Evolutionary conservation across 2,329 filamentous ascomycete species (phyloP).

Genomic region (Botrytis medusae): DNA sequence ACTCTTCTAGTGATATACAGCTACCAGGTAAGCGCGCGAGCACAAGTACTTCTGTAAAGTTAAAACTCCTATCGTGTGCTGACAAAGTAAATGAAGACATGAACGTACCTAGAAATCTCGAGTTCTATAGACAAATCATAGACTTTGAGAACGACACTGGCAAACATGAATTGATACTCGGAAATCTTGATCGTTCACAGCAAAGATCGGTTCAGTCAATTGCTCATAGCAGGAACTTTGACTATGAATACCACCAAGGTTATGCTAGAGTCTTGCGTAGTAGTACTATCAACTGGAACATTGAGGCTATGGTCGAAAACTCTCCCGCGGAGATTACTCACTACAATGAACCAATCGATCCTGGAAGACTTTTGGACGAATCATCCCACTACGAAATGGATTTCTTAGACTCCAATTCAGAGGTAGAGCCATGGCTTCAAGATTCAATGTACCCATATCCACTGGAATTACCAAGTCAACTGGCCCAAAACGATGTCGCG

Average conservation of each 20-base stretch:
- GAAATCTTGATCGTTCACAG: background rate
- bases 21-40: background rate
- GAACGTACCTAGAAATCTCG: background rate
- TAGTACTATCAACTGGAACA: too few species aligned
- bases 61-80: background rate
- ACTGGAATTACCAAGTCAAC: background rate
- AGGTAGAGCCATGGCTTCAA: background rate
- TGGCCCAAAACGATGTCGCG: background rate
- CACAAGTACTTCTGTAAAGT: background rate
- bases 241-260: background rate
- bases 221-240: background rate
- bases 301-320: background rate
- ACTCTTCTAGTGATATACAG: background rate
- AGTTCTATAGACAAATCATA: background rate
- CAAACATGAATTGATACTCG: background rate
- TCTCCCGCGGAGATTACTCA: background rate
- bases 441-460: background rate
- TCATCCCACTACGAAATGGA: background rate
- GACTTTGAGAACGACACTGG: background rate
- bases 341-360: background rate
- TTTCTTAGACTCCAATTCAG: background rate
- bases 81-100: background rate
- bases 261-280: background rate
- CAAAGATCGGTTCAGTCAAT: background rate
- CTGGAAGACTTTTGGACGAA: background rate